A percentile compares a stretch with the other conserved stretches of the same genome.
Evolutionary conservation across 2,329 filamentous ascomycete genomes (phyloP).

Genomic region (Dryadomyces quercus-mongolicae): DNA sequence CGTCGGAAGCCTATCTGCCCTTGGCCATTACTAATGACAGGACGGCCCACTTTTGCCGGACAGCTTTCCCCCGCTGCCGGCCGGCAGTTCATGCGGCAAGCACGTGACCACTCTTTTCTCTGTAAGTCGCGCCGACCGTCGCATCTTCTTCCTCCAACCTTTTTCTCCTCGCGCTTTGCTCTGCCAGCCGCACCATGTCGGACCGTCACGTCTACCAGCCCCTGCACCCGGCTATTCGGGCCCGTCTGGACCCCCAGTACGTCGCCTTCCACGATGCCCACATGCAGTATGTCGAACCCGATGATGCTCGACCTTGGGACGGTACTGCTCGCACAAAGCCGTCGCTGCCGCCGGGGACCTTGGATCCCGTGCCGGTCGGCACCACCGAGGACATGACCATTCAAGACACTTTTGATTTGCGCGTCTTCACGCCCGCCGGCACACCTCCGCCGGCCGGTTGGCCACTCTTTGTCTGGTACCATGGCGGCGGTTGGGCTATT

Average conservation of each 20-base stretch:
- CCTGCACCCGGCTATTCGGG: slow-evolving; percentile 20
- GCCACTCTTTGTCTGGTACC: slow-evolving; percentile 26
- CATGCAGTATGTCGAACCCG: slow-evolving; percentile 23
- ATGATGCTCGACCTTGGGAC: slow-evolving; percentile 22
- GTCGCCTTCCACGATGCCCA: slow-evolving; percentile 24
- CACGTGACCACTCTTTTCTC: neutral
- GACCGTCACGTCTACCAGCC: slow-evolving; percentile 16
- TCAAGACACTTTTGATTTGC: slow-evolving; percentile 15
- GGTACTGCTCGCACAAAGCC: slow-evolving; percentile 17
- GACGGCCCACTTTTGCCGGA: no score
- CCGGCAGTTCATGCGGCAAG: neutral
- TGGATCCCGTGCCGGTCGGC: slow-evolving; percentile 16
- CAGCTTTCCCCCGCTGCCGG: no score
- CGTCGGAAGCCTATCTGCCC: no score
- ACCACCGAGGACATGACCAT: slow-evolving; percentile 17
- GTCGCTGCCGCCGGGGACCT: slow-evolving; percentile 12
- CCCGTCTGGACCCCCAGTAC: slow-evolving; percentile 24
- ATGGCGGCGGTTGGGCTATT: slow-evolving; percentile 27
- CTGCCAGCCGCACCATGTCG: no score
- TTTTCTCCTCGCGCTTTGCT: no score
- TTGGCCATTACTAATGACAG: no score
- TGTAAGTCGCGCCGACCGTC: no score
- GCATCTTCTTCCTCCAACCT: neutral
- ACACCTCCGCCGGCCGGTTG: slow-evolving; percentile 17
- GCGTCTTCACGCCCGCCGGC: slow-evolving; percentile 20